Evolutionary conservation across 2,329 filamentous ascomycete genomes (phyloP).

Genomic region (Pseudogymnoascus sp.): DNA sequence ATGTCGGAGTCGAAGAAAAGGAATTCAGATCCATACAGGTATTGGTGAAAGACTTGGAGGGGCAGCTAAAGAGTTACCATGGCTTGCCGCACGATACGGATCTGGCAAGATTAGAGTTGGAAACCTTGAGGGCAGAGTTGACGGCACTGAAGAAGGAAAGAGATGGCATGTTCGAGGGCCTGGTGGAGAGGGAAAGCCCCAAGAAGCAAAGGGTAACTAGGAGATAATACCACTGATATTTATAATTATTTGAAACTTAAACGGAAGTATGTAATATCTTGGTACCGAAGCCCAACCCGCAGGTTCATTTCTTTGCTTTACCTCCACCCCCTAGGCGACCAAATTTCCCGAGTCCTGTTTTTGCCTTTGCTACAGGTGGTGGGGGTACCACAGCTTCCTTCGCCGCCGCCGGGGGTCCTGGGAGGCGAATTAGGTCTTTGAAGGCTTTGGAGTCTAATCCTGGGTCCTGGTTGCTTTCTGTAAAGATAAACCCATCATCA

Average conservation of each 20-base stretch:
- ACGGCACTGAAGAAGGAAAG: constrained; percentile 53
- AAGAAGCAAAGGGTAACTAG: constrained; percentile 33
- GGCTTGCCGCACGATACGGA: constrained; percentile 65
- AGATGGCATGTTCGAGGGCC: constrained; percentile 66
- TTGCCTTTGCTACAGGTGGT: constrained; percentile 45
- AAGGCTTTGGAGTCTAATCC: constrained; percentile 32
- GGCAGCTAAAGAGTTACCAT: constrained; percentile 58
- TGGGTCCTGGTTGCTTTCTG: constrained; percentile 34
- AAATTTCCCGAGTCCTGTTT: constrained; percentile 60
- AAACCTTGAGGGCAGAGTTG: constrained; percentile 58
- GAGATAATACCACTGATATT: constrained; percentile 14
- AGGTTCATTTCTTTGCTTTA: constrained; percentile 10
- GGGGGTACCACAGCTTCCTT: constrained; percentile 37
- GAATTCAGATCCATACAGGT: constrained; percentile 51
- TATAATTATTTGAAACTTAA: constrained; percentile 4
- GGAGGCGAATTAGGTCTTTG: constrained; percentile 28
- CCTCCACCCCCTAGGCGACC: constrained; percentile 66
- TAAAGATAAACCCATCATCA: constrained; percentile 43
- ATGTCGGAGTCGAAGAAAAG: constrained; percentile 51
- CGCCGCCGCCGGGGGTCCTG: constrained; percentile 35
- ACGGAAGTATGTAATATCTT: constrained; percentile 3
- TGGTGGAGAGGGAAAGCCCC: constrained; percentile 58
- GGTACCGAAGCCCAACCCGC: background rate
- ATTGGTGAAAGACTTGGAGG: constrained; percentile 52
- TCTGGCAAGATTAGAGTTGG: constrained; percentile 63